Percentiles rank a stretch among this genome's conserved stretches.
Conservation (phyloP, 2,329 filamentous ascomycete species). For the Paramyrothecium sp. region DNA sequence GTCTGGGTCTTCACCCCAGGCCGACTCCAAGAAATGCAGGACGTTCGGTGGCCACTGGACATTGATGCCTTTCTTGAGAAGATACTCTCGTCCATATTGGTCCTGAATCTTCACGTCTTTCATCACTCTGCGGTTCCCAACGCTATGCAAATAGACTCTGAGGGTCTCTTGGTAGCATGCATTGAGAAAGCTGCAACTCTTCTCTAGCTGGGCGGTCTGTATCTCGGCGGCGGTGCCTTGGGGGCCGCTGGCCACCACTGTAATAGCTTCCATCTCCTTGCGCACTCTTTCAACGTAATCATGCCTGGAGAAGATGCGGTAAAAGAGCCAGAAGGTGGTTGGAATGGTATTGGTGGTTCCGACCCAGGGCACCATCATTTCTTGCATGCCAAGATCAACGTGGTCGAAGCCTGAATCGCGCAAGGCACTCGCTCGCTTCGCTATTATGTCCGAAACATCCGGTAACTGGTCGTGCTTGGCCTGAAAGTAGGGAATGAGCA, state of each 20-base stretch:
- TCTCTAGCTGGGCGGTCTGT: conserved; percentile 30
- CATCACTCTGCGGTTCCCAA: conserved; percentile 35
- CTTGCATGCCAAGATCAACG: conserved; percentile 23
- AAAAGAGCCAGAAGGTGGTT: conserved; percentile 33
- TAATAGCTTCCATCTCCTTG: conserved; percentile 23
- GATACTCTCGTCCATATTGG: conserved; percentile 15
- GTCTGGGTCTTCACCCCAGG: conserved; percentile 18
- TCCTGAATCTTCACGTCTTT: conserved; percentile 33
- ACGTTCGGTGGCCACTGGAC: conserved; percentile 20
- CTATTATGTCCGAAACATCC: conserved; percentile 24
- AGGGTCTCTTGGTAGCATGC: conserved; percentile 42
- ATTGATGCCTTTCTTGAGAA: conserved; percentile 20
- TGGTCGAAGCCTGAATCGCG: conserved; percentile 25
- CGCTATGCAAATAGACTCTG: conserved; percentile 33
- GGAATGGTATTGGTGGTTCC: conserved; percentile 34
- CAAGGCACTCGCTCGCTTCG: conserved; percentile 20
- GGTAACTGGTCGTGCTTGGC: conserved; percentile 17
- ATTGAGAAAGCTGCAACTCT: conserved; percentile 37
- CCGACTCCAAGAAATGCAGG: conserved; percentile 11
- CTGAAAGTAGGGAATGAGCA: conserved; percentile 29
- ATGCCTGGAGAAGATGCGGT: conserved; percentile 23
- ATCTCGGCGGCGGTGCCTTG: conserved; percentile 20
- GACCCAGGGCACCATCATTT: conserved; percentile 28
- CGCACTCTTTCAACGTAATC: conserved; percentile 23
- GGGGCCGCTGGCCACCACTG: background rate